Percentiles rank a stretch among this genome's conserved stretches.
These are phyloP conservation scores for Escovopsis sp. DNA, from an alignment of 2,329 filamentous ascomycete genomes.

Conservation along the genomic window DNA sequence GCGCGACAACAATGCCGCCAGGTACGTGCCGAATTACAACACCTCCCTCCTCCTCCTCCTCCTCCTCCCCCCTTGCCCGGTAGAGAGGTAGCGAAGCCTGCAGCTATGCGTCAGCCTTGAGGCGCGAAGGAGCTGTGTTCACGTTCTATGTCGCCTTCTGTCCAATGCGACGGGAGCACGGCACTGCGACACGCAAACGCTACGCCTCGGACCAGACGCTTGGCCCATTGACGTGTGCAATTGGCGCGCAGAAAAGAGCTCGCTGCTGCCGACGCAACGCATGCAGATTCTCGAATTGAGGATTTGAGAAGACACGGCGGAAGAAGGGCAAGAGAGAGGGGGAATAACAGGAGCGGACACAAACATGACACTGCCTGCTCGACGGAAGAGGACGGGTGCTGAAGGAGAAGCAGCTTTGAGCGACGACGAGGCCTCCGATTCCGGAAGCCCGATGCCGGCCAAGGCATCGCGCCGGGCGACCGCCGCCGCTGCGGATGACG, in stretches of 20 bases:
- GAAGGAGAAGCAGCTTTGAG: slow-evolving; percentile 20
- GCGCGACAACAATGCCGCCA: slow-evolving; percentile 5
- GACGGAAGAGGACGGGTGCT: slow-evolving; percentile 5
- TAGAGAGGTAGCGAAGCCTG: background rate
- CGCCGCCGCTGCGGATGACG: slow-evolving; percentile 5
- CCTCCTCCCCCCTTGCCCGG: background rate
- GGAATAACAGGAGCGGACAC: background rate
- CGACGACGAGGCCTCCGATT: slow-evolving; percentile 21
- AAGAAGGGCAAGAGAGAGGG: background rate
- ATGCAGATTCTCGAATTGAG: slow-evolving; percentile 1
- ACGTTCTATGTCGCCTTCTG: background rate
- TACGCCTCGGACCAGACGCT: background rate
- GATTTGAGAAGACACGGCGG: too few species aligned
- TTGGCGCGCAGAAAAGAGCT: background rate
- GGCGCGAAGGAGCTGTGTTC: too few species aligned
- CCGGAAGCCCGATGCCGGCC: slow-evolving; percentile 12
- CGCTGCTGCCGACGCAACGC: background rate
- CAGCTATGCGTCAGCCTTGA: too few species aligned
- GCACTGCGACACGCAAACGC: background rate
- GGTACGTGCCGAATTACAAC: slow-evolving; percentile 2
- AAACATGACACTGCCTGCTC: background rate
- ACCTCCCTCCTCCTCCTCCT: background rate
- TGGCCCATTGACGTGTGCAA: background rate
- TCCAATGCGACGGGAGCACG: background rate
- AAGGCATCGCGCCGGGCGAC: slow-evolving; percentile 13